Evolutionary conservation across 148 eudicot species (phyloP), one percentile per base, ranked within the genome.

Genomic region (Talinum fruticosum): DNA sequence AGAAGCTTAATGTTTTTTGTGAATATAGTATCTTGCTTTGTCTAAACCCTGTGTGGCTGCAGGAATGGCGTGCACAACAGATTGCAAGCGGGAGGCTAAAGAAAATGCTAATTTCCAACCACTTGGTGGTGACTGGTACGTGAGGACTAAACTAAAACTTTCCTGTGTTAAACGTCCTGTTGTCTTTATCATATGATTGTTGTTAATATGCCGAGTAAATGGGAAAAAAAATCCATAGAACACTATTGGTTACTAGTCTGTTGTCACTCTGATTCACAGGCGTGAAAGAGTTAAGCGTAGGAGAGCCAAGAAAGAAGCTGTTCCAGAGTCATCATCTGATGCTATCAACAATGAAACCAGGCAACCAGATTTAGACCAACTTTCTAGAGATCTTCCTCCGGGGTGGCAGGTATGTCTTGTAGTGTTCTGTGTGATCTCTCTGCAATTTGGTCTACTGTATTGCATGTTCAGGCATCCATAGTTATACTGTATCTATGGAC

Each of bases 31-130:
- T 36, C 49, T 75, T 26, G 44, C 34, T 10, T 32, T 74, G 38
- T 59, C 72, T 78, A 34, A 82, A 34, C 19, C 47, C 51, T 74
- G n/a, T 78, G 77, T 69, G 66, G 72, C 66, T 81, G 75, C 89
- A 96, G 99, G 91, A 89, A 80, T 96, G 99, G 99, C 90, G 89
- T 76, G 91, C 94, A 19, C 87, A 90, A 70, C 99, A 96, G 69
- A 91, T 96, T 79, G 92, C 97, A 61, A 91, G 91, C 79, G 99
- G 99, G 99, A 93, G 83, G 99, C 99, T 69, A 89, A 83, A 82
- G 97, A 89, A 76, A 96, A 96, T 86, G 99, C 99, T 78, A 96
- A 96, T 84, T 96, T 96, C 76, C 97, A 93, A 85, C 99, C 97
- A 6, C 87, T 96, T 76, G 99, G 97, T 35, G 94, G 99, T 86